These are phyloP conservation scores for Didymosphaeria variabile DNA, from an alignment of 2,329 filamentous ascomycete genomes.

Conservation along the genomic window DNA sequence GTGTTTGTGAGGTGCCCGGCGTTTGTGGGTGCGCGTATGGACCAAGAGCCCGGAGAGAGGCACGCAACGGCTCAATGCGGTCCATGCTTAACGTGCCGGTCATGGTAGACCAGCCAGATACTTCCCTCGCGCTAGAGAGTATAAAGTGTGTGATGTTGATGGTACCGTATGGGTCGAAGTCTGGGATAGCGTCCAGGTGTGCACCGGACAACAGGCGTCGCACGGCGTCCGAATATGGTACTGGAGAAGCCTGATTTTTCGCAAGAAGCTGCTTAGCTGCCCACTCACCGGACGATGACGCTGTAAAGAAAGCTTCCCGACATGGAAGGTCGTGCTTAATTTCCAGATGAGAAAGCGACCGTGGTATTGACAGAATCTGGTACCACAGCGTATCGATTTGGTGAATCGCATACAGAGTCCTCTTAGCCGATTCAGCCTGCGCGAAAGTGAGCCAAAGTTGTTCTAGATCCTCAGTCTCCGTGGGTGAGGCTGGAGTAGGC, in stretches of 20 bases:
- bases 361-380: slow-evolving; percentile 33
- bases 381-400: slow-evolving; percentile 35
- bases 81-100: slow-evolving; percentile 35
- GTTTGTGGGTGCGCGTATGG: slow-evolving; percentile 21
- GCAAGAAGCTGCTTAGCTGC: slow-evolving; percentile 24
- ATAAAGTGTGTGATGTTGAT: slow-evolving; percentile 36
- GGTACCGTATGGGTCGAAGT: slow-evolving; percentile 32
- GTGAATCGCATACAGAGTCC: slow-evolving; percentile 31
- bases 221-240: slow-evolving; percentile 28
- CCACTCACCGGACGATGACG: slow-evolving; percentile 28
- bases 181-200: slow-evolving; percentile 22
- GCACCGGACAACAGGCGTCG: slow-evolving; percentile 24
- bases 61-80: slow-evolving; percentile 27
- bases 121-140: slow-evolving; percentile 32
- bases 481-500: slow-evolving; percentile 16
- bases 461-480: slow-evolving; percentile 24
- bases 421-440: slow-evolving; percentile 24
- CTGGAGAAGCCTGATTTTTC: slow-evolving; percentile 17
- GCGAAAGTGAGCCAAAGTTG: slow-evolving; percentile 28
- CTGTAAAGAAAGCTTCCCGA: slow-evolving; percentile 28
- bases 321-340: slow-evolving; percentile 34
- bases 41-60: slow-evolving; percentile 26
- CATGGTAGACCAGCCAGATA: slow-evolving; percentile 36
- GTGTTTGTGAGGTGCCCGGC: neutral
- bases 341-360: slow-evolving; percentile 34